Base-by-base conservation (phyloP, 106 monocot species). In the Dendrobium chrysotoxum region DNA sequence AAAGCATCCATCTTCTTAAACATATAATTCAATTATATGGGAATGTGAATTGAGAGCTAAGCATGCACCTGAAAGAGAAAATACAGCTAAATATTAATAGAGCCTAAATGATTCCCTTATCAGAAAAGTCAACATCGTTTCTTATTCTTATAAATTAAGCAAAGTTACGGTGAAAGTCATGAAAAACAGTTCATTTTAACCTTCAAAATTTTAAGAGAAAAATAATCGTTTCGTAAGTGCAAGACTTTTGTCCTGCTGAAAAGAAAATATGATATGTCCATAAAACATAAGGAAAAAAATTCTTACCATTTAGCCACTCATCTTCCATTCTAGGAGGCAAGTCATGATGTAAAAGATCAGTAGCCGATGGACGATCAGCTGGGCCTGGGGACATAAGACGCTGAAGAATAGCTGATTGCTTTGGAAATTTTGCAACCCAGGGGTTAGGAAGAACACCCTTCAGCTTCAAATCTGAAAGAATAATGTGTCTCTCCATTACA, bases 301-400 rank as follows among this genome's bases (percentile, higher is more conserved):
- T 45, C 72, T 79, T 80, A 97, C 97, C 94, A 82, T 91, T 92
- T 74, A 98, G 53, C 98, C 94, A 98, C 42, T 94, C 98, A 89
- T 98, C 95, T 87, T 98, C 94, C 92, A 95, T 92, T 82, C 95
- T 53, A 75, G 98, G 98, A 82, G 98, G 98, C 68, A 98, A 81
- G 42, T 88, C 90, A 84, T 86, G 77, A 45, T 92, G 92, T 78
- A 98, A 53, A 41, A 98, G 78, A 72, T 94, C 89, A 57, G 47
- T 81, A 78, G 98, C 98, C 75, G 95, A 92, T 54, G 98, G 98
- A 75, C 98, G 92, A 68, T 92, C 89, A 46, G 92, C 86, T 38
- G 94, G 95, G 13, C 86, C 88, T 40, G 84, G 87, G 46, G 95
- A 92, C 93, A 95, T 86, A 76, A 98, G 87, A 15, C 85, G 83